phyloP scores from a whole-genome alignment of 495 filamentous ascomycete species.

The Penicillium cinerascens region DNA sequence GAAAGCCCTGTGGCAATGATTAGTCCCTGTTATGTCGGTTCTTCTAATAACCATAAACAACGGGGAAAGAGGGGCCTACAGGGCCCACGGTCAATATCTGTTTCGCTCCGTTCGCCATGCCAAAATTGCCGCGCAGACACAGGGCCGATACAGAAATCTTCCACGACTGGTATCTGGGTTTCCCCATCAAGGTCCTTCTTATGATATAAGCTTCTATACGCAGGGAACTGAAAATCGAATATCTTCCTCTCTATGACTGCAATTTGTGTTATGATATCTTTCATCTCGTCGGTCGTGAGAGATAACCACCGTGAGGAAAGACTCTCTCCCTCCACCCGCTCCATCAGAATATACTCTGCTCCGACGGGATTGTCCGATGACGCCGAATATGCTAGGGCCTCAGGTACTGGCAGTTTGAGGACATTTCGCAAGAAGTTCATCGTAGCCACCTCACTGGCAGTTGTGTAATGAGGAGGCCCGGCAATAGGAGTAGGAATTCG shows the following conservation, averaged over 20 bases:
- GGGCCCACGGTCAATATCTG: slow-evolving; percentile 36
- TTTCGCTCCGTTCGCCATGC: slow-evolving; percentile 32
- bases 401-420: slow-evolving; percentile 30
- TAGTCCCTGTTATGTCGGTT: slow-evolving; percentile 11
- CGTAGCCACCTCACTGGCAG: slow-evolving; percentile 46
- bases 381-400: slow-evolving; percentile 29
- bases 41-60: not conserved
- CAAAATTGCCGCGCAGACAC: slow-evolving; percentile 33
- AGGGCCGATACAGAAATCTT: slow-evolving; percentile 37
- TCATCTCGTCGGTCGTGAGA: slow-evolving; percentile 32
- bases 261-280: slow-evolving; percentile 37
- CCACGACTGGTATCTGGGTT: slow-evolving; percentile 20
- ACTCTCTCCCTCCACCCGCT: slow-evolving; percentile 32
- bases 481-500: slow-evolving; percentile 35
- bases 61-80: slow-evolving; percentile 22
- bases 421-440: slow-evolving; percentile 33
- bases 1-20: slow-evolving; percentile 29
- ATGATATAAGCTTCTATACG: too few species aligned
- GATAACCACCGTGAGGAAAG: slow-evolving; percentile 34
- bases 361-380: slow-evolving; percentile 28
- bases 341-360: slow-evolving; percentile 40
- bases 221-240: slow-evolving; percentile 32
- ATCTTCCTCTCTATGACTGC: slow-evolving; percentile 36
- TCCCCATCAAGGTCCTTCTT: slow-evolving; percentile 24
- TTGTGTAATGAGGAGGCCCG: slow-evolving; percentile 32